Evolutionary conservation across 2,329 filamentous ascomycete species (phyloP), one percentile per base, ranked within the genome.

Genomic region (Lecanicillium sp.): DNA sequence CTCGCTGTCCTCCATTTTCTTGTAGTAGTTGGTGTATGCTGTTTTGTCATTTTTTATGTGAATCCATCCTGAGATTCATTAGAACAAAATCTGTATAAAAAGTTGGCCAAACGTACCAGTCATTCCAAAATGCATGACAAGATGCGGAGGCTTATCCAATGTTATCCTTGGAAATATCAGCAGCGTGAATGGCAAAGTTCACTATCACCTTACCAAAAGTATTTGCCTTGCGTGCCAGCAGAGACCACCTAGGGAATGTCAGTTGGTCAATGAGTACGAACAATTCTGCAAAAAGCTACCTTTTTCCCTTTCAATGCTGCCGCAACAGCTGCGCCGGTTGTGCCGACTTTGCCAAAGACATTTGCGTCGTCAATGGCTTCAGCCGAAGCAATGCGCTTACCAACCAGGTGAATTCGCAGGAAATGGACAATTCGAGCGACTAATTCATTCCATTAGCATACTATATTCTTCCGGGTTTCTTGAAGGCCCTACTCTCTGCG

Each of bases 221-320:
- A 97, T 76, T 97, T 98, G 9, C 93, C 93, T 63, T 96, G 93
- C 51, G 86, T 89, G 4, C 86, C 87, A 4, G 86, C 87, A 46
- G 72, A 74, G 8, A 79, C 51, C 3, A 82, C 81, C 71, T 73
- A 41, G 6, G 35, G 9, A 2, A 40, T 19, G 11, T 40, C 53
- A 40, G 43, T 10, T 39, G 40, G 7, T 17, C n/a, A 33, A 36
- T 7, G 10, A 53, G 42, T 29, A 9, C 14, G 14, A 30, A 26
- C 10, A 17, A 26, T 3, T 10, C 11, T 6, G 21, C 10, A 26
- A 20, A 6, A 1, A 5, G 51, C 37, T 49, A 73, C 71, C 60
- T 81, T 88, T 60, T 86, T 91, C 4, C 88, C 89, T 3, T 75
- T 75, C 60, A 96, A 72, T 1, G 85, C 82, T 47, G 79, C 76